Evolutionary conservation across 208 protist genomes (phyloP).

Genomic region (Leishmania tropica): DNA sequence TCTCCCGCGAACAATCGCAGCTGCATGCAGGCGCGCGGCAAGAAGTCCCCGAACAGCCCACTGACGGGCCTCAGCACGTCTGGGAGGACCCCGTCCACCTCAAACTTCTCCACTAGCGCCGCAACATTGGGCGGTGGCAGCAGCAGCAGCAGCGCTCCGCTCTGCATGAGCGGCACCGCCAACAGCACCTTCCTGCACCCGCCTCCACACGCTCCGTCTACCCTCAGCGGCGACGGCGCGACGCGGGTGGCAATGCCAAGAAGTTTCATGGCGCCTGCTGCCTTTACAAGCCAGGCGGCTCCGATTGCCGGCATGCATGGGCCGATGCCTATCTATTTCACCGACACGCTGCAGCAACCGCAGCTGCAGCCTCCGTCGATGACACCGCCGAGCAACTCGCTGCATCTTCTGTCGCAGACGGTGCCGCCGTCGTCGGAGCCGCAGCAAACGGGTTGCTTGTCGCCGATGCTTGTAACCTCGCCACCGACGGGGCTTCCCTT

Average conservation of each 20-base stretch:
- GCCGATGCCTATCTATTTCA: constrained; percentile 5
- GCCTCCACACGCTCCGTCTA: background rate
- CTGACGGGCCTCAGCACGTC: constrained; percentile 1
- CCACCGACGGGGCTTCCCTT: constrained; percentile 3
- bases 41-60: constrained; percentile 2
- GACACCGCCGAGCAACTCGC: background rate
- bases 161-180: background rate
- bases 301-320: background rate
- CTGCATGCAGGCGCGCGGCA: background rate
- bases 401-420: constrained; percentile 1
- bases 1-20: background rate
- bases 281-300: background rate
- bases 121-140: background rate
- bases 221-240: background rate
- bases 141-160: background rate
- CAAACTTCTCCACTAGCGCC: constrained; percentile 8
- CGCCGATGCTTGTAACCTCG: background rate
- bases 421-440: background rate
- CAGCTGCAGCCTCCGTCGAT: background rate
- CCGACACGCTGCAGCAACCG: constrained; percentile 1
- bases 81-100: background rate
- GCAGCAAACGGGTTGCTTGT: background rate
- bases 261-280: constrained; percentile 1
- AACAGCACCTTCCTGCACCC: background rate
- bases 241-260: constrained; percentile 2